These are phyloP conservation scores for Podila horticola DNA, from an alignment of 192 early-diverging fungal genomes.

Conservation along the genomic window DNA sequence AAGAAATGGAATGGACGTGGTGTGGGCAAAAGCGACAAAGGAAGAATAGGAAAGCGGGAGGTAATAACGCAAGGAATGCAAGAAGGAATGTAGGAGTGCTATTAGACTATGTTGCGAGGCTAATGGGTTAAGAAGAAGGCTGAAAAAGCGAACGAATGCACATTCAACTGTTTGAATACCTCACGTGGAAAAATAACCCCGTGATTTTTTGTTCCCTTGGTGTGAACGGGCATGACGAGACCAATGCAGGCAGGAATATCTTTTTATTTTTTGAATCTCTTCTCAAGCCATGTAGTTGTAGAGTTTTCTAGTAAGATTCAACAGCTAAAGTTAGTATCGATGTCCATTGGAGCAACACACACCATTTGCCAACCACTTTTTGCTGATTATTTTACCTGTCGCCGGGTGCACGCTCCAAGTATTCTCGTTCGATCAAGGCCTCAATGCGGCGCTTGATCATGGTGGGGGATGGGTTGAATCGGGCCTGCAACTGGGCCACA, in stretches of 20 bases:
- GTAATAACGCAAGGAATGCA: background rate
- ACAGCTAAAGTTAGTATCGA: background rate
- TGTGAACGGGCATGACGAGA: no score
- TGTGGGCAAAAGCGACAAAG: background rate
- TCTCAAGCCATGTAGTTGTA: conserved; percentile 43
- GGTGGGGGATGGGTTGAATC: conserved; percentile 85
- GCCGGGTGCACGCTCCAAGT: conserved; percentile 80
- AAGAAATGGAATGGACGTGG: background rate
- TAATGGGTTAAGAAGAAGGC: no score
- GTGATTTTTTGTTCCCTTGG: no score
- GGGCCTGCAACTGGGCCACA: conserved; percentile 74
- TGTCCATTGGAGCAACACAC: background rate
- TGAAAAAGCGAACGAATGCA: no score
- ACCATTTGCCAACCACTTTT: background rate
- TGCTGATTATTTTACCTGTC: conserved; percentile 40
- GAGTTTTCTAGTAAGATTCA: conserved; percentile 16
- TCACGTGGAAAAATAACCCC: no score
- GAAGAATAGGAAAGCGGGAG: background rate
- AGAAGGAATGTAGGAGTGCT: no score
- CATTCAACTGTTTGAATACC: no score
- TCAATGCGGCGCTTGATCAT: conserved; percentile 97
- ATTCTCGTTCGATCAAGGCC: conserved; percentile 96
- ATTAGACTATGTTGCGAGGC: no score
- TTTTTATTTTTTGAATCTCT: background rate
- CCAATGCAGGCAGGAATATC: no score